These are phyloP conservation scores for Vitis rotundifolia DNA, from an alignment of 164 flowering plant species.

Conservation along the genomic window DNA sequence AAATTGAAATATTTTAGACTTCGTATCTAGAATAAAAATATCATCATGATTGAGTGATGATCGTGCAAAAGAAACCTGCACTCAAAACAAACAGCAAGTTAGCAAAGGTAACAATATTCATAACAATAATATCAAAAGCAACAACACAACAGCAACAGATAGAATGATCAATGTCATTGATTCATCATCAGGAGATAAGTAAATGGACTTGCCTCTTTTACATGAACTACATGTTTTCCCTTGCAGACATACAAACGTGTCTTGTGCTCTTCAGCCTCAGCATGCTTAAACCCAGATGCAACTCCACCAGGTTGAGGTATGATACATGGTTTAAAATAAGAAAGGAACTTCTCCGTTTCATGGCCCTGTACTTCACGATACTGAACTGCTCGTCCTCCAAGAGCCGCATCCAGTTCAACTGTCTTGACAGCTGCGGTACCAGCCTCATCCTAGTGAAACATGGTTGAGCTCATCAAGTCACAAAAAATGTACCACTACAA, in stretches of 20 bases:
- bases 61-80: constrained; percentile 91
- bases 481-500: neutral
- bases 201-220: constrained; percentile 81
- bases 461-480: constrained; percentile 6
- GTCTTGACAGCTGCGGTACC: constrained; percentile 96
- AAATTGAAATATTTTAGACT: constrained; percentile 94
- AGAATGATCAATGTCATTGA: neutral
- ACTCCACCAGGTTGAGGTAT: constrained; percentile 94
- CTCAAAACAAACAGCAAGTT: constrained; percentile 5
- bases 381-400: constrained; percentile 99
- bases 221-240: constrained; percentile 97
- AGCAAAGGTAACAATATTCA: neutral
- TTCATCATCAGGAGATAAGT: constrained; percentile 1
- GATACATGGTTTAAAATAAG: constrained; percentile 97
- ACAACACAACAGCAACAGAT: constrained; percentile 4
- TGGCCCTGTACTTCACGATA: constrained; percentile 99
- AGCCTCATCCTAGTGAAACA: constrained; percentile 82
- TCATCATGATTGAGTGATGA: constrained; percentile 97
- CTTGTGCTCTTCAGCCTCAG: constrained; percentile 71
- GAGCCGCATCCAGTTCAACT: constrained; percentile 96
- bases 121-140: neutral
- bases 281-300: constrained; percentile 91
- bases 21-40: constrained; percentile 87
- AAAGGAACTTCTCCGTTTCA: constrained; percentile 93
- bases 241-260: constrained; percentile 81